Evolutionary conservation across 1,284 basidiomycete species (phyloP), one percentile per base, ranked within the genome.

Genomic region (Irpex lacteus): DNA sequence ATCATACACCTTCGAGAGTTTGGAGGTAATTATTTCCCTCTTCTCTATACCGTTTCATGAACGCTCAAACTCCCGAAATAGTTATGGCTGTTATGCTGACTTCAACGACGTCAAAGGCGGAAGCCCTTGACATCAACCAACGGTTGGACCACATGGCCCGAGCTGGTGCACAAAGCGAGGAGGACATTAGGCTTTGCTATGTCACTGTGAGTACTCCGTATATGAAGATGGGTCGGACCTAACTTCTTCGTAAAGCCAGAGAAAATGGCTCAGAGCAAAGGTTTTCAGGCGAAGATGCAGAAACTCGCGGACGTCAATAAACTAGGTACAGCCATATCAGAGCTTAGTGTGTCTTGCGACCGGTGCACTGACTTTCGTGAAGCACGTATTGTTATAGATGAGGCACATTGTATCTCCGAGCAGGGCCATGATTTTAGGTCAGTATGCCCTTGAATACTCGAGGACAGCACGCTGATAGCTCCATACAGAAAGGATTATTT

Each of bases 321-420:
- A 66, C 79, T 95, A 38, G 84, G 91, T 87, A 69, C 62, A 38
- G 18, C 9, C 37, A 32, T 8, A 4, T 3, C 9, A 47, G 11
- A n/a, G 11, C 44, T 4, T 47, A 13, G 44, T 47, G 44, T 47
- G 9, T 11, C 9, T n/a, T 3, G 11, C n/a, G 44, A n/a, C 1
- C 9, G 44, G n/a, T n/a, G 44, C 4, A 26, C 40, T 56, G 50
- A 38, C 21, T 61, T 4, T 26, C 19, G 15, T 8, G 67, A 9
- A 91, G 90, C 85, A 15, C 83, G 92, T 15, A 87, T 96, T 65
- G 92, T 96, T 1, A 88, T 96, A 36, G 94, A 96, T 75, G 93
- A 95, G 74, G 91, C 91, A 0, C 92, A 95, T 69, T 95, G 92
- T 71, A 88, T 93, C 36, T 92, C 91, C 3, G 85, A 89, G 66